Evolutionary conservation across 768 basidiomycete genomes (phyloP), one percentile per base, ranked within the genome.

Genomic region (Hygrocybe coccinea): DNA sequence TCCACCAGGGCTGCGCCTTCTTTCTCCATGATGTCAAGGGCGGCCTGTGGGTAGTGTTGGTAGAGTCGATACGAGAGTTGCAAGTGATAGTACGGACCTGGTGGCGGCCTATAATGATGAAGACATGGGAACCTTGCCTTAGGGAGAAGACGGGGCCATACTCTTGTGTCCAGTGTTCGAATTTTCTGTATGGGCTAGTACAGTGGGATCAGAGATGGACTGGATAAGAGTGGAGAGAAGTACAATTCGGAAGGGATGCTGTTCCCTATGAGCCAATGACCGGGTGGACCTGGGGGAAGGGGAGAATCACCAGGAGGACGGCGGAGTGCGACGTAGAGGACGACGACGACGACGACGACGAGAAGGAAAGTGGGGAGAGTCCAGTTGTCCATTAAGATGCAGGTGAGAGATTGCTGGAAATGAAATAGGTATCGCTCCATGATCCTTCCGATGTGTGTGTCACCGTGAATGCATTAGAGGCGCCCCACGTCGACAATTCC

Each of bases 1-100:
- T 84, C 84, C 0, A 76, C 78, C n/a, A 80, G 66, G 3, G 72
- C 59, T 3, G 79, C 76, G n/a, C 84, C 83, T 59, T 85, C 80
- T 50, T 80, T 80, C 62, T 86, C 84, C 82, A 86, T 81, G 54
- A 86, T 79, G 19, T 85, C 83, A 0, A 84, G 74, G 0, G 84
- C 83, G 36, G 82, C 82, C 36, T 57, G 66, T 49, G 79, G 63
- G 78, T 25, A 83, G 71, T 41, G 83, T 70, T 54, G 80, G 65
- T 37, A 74, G 71, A 7, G 69, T 17, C 12, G 24, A 50, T 2
- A n/a, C 11, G 44, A 46, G 44, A 8, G 3, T 12, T 5, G 15
- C 19, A 41, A 41, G 21, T 4, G 17, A n/a, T 3, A 8, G 4
- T 29, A 46, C 44, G 3, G 21, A 46, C 44, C 24, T 51, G 66